Conservation (phyloP, 2,329 filamentous ascomycete species). For the Cercospora sojina region DNA sequence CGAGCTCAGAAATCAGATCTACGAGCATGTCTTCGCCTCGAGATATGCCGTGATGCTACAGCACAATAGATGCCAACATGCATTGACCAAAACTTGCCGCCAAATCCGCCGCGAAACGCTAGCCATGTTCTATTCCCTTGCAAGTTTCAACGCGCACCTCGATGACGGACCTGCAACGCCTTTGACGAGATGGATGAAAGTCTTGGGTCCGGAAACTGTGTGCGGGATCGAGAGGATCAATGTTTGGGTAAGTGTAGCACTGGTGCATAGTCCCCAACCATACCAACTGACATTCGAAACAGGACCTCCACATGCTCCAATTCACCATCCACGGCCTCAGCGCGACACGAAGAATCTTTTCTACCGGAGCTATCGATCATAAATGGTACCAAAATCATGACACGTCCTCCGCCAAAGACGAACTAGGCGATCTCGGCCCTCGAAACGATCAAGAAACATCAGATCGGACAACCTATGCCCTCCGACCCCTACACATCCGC, state of each 20-base stretch:
- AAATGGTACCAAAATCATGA: background rate
- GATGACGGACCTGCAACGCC: constrained; percentile 31
- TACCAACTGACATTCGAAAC: background rate
- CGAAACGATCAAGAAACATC: background rate
- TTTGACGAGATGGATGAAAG: constrained; percentile 25
- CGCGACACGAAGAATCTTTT: constrained; percentile 12
- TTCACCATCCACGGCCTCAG: constrained; percentile 26
- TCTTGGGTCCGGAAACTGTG: constrained; percentile 19
- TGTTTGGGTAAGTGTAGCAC: constrained; percentile 23
- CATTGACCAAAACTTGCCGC: constrained; percentile 27
- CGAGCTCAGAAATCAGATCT: constrained; percentile 30
- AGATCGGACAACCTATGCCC: constrained; percentile 10
- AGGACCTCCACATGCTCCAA: constrained; percentile 32
- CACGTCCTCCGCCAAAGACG: background rate
- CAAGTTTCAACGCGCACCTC: constrained; percentile 32
- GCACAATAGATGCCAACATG: constrained; percentile 19
- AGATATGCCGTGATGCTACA: constrained; percentile 27
- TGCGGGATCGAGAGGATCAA: constrained; percentile 25
- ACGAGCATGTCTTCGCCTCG: constrained; percentile 24
- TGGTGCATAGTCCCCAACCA: background rate
- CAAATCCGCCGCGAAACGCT: constrained; percentile 28
- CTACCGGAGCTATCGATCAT: background rate
- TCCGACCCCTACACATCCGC: constrained; percentile 23
- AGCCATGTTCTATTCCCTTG: constrained; percentile 26
- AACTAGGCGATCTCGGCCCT: background rate